Evolutionary conservation across 495 filamentous ascomycete genomes (phyloP).

Genomic region (Rostrohypoxylon terebratum): DNA sequence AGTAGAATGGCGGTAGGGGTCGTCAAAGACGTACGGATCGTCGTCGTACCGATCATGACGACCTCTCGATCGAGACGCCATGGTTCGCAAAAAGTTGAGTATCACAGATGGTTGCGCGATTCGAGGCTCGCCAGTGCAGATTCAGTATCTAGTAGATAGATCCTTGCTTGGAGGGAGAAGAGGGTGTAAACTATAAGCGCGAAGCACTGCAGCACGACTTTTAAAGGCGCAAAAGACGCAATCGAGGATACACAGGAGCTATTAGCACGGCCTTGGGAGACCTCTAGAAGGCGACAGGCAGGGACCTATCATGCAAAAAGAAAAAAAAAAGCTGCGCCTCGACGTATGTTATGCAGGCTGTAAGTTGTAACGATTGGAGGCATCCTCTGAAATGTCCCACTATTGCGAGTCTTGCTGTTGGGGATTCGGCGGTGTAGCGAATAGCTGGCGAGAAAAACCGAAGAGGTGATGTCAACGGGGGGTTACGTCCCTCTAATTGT

Average conservation of each 20-base stretch:
- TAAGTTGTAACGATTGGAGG: slow-evolving; percentile 12
- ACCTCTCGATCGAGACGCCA: slow-evolving; percentile 45
- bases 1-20: slow-evolving; percentile 46
- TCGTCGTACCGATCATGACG: slow-evolving; percentile 41
- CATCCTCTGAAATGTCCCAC: slow-evolving; percentile 31
- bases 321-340: slow-evolving; percentile 44
- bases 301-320: slow-evolving; percentile 33
- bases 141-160: slow-evolving; percentile 16
- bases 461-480: slow-evolving; percentile 45
- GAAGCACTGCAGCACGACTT: slow-evolving; percentile 28
- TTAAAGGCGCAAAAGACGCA: slow-evolving; percentile 35
- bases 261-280: slow-evolving; percentile 29
- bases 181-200: slow-evolving; percentile 14
- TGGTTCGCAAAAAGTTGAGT: slow-evolving; percentile 24
- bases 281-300: slow-evolving; percentile 24
- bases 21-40: slow-evolving; percentile 48
- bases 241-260: slow-evolving; percentile 2
- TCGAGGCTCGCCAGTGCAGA: not conserved
- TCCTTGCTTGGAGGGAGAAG: slow-evolving; percentile 22
- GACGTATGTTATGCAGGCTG: slow-evolving; percentile 45
- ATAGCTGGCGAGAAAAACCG: slow-evolving; percentile 28
- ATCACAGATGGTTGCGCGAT: not conserved
- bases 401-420: not conserved
- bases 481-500: slow-evolving; percentile 26
- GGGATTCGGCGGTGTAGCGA: slow-evolving; percentile 33